These are phyloP conservation scores for Alternaria infectoria DNA, from an alignment of 2,329 filamentous ascomycete genomes.

Conservation along the genomic window DNA sequence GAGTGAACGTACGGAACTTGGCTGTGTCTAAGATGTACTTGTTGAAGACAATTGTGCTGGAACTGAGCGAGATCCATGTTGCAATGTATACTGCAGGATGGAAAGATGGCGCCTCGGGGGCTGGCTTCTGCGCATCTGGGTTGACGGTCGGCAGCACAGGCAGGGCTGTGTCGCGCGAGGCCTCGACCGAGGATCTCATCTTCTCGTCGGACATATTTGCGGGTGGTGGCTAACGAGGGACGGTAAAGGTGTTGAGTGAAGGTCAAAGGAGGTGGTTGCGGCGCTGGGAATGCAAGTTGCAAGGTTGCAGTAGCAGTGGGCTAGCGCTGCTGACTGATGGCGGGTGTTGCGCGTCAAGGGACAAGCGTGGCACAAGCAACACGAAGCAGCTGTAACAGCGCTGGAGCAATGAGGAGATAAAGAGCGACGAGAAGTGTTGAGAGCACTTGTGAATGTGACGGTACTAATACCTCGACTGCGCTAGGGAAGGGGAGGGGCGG, in stretches of 20 bases:
- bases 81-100: constrained; percentile 87
- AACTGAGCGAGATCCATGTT: constrained; percentile 90
- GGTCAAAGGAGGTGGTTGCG: constrained; percentile 24
- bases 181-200: constrained; percentile 80
- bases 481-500: constrained; percentile 41
- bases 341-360: constrained; percentile 7
- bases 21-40: constrained; percentile 93
- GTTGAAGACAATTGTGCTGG: constrained; percentile 97
- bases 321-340: constrained; percentile 31
- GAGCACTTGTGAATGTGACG: constrained; percentile 27
- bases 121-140: constrained; percentile 72
- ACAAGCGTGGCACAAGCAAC: constrained; percentile 33
- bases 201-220: constrained; percentile 74
- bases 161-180: constrained; percentile 64
- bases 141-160: constrained; percentile 81
- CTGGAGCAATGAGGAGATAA: constrained; percentile 28
- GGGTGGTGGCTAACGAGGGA: constrained; percentile 26
- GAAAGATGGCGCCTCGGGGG: constrained; percentile 64
- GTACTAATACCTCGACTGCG: constrained; percentile 27
- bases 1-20: constrained; percentile 73
- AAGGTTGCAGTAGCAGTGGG: constrained; percentile 18
- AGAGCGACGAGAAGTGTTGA: constrained; percentile 30
- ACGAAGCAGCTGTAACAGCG: constrained; percentile 22
- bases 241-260: constrained; percentile 18
- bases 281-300: constrained; percentile 17